These are phyloP conservation scores for Paecilomyces sp. DNA, from an alignment of 2,329 filamentous ascomycete genomes.

Conservation along the genomic window DNA sequence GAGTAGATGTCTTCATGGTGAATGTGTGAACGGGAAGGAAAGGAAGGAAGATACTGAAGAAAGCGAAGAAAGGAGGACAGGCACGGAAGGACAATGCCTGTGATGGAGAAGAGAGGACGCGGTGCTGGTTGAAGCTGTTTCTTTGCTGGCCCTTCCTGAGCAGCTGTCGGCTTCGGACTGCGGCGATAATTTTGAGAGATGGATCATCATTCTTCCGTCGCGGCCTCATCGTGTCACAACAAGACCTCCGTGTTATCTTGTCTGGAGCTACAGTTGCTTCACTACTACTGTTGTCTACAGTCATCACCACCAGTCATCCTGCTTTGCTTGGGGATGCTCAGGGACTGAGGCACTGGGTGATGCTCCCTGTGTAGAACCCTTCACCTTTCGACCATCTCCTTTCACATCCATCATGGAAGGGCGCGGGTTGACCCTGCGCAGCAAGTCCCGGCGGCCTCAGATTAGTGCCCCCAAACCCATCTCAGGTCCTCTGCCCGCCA, in stretches of 20 bases:
- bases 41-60: neutral
- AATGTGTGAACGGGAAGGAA: constrained; percentile 9
- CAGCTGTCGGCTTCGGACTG: neutral
- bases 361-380: constrained; percentile 3
- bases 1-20: constrained; percentile 49
- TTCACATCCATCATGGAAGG: constrained; percentile 37
- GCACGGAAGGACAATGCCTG: neutral
- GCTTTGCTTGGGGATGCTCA: neutral
- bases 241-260: neutral
- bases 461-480: constrained; percentile 56
- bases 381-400: constrained; percentile 5
- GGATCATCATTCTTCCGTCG: constrained; percentile 32
- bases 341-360: neutral
- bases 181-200: constrained; percentile 10
- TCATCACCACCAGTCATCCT: neutral
- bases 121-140: neutral
- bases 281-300: too few species aligned
- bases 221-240: constrained; percentile 18
- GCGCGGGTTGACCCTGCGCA: constrained; percentile 56
- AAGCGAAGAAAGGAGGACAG: constrained; percentile 4
- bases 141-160: neutral
- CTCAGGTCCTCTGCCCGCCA: constrained; percentile 30
- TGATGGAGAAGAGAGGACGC: neutral
- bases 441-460: constrained; percentile 52
- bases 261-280: too few species aligned